Conservation (phyloP, 768 basidiomycete genomes). For the Suillus paluster region DNA sequence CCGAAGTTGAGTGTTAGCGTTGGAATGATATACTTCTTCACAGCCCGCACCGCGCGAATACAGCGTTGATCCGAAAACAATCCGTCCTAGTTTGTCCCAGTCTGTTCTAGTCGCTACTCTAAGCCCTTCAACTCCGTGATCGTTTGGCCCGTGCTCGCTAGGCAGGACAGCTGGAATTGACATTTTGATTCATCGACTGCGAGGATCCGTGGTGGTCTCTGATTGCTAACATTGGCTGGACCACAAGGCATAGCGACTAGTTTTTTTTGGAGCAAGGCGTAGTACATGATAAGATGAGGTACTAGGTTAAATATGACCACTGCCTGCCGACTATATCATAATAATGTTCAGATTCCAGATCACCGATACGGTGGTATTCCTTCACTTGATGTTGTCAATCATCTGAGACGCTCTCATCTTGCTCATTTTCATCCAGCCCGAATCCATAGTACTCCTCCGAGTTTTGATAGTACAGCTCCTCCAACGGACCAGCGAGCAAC, state of each 20-base stretch:
- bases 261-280: neutral
- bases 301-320: neutral
- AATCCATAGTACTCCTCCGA: too few relatives aligned
- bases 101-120: neutral
- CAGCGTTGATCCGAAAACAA: neutral
- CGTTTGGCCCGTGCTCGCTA: neutral
- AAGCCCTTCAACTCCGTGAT: neutral
- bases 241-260: too few relatives aligned
- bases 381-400: neutral
- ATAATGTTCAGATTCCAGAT: neutral
- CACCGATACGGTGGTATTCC: neutral
- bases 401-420: neutral
- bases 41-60: neutral
- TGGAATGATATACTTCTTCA: neutral
- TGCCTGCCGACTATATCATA: too few relatives aligned
- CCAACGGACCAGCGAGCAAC: neutral
- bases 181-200: neutral
- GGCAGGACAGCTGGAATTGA: neutral
- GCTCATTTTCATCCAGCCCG: neutral
- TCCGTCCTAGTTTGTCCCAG: too few relatives aligned
- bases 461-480: neutral
- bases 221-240: too few relatives aligned
- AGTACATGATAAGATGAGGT: neutral
- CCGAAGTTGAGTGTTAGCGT: neutral
- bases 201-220: too few relatives aligned